Conservation (phyloP, 2,329 filamentous ascomycete species). For the Parastagonospora avenae region DNA sequence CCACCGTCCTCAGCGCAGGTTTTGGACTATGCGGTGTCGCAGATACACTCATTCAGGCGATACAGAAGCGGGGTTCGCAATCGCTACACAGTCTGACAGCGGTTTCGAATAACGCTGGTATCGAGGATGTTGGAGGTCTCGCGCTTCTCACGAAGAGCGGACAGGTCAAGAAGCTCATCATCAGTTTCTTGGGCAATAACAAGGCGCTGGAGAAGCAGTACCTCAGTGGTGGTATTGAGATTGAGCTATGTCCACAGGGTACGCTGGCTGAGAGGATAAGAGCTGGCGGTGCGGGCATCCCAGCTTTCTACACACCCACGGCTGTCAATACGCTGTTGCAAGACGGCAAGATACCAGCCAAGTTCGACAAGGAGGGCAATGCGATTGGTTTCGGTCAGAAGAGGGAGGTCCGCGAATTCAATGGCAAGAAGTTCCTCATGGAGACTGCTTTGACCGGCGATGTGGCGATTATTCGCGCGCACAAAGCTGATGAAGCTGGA, state of each 20-base stretch:
- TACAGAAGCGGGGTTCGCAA: slow-evolving; percentile 36
- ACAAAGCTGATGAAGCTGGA: slow-evolving; percentile 76
- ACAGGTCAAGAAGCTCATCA: slow-evolving; percentile 72
- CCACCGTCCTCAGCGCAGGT: slow-evolving; percentile 45
- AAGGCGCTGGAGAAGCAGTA: slow-evolving; percentile 77
- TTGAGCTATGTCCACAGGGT: slow-evolving; percentile 79
- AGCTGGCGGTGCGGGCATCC: slow-evolving; percentile 76
- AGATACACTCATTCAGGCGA: slow-evolving; percentile 46
- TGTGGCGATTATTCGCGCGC: slow-evolving; percentile 75
- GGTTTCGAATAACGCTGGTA: slow-evolving; percentile 81
- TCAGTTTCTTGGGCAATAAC: slow-evolving; percentile 80
- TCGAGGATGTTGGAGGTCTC: slow-evolving; percentile 68
- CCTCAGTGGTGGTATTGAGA: slow-evolving; percentile 71
- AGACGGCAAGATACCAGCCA: slow-evolving; percentile 69
- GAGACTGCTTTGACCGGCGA: slow-evolving; percentile 77
- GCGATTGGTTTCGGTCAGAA: slow-evolving; percentile 68
- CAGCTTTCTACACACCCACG: slow-evolving; percentile 80
- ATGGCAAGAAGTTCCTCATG: slow-evolving; percentile 75
- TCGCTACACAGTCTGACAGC: slow-evolving; percentile 63
- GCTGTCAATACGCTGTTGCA: slow-evolving; percentile 68
- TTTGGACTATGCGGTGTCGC: slow-evolving; percentile 48
- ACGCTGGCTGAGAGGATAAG: slow-evolving; percentile 74
- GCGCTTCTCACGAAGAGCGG: slow-evolving; percentile 71
- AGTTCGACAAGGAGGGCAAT: slow-evolving; percentile 62
- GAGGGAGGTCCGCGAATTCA: slow-evolving; percentile 74